Base-by-base conservation (phyloP, 495 filamentous ascomycete genomes). In the Bacidia gigantensis region DNA sequence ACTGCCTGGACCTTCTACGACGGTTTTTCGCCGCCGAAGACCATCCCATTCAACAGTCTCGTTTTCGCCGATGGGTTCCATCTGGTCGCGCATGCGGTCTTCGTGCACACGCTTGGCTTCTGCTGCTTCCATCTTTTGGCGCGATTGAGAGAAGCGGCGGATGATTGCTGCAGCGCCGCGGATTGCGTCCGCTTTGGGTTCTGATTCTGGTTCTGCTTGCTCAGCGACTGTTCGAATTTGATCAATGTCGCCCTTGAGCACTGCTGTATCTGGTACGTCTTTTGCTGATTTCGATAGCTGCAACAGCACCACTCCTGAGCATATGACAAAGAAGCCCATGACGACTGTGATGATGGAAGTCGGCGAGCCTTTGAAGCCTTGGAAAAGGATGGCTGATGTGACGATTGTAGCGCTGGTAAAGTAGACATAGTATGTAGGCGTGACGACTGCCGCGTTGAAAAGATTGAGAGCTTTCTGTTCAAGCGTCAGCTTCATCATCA, bases 281-380 rank as follows among this genome's bases (percentile, higher is more conserved):
- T 98, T 98, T 56, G 92, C 84, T 3, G 89, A 95, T 62, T 97
- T 98, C 47, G 92, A 95, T n/a, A 98, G 75, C 60, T 98, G 92
- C 3, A 98, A 71, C 3, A 98, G 69, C n/a, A 98, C 81, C n/a
- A 97, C 93, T 43, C 92, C 92, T 11, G 86, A 70, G 67, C 92
- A 98, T 49, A 98, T 98, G 55, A 87, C 83, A 41, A 98, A 69
- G 70, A 98, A 98, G 0, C 93, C 93, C 69, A 93, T 76, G 41
- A 97, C 82, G 11, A 97, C 84, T 2, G 90, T 95, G 17, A 87
- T 68, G 52, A 97, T 98, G 32, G 84, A 75, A 9, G 76, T 77
- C 0, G 78, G 75, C 0, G 85, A 82, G 29, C 89, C 92, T 60
- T 95, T 89, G 76, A 98, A 96, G 3, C 92, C 92, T 54, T 80